Evolutionary conservation across 352 stramenopile genomes (phyloP), one percentile per base, ranked within the genome.

Genomic region (Phytophthora fragariaefolia): DNA sequence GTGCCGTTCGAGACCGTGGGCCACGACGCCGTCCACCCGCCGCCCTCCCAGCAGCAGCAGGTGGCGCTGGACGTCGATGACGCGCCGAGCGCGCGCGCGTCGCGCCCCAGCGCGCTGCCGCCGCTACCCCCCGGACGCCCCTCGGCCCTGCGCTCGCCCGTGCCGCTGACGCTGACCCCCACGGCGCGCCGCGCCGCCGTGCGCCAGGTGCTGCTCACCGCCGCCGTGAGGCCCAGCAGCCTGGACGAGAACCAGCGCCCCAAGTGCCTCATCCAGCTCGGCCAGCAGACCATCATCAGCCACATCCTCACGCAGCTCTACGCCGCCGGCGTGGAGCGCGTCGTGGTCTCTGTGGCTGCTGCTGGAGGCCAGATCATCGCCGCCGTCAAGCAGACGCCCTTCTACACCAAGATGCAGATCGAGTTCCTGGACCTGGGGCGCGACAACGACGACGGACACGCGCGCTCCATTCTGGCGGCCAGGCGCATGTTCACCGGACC

Each of bases 281-380:
- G 82, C 6, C 75, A 80, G 17, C 83, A 92, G 59, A 86, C 83
- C 15, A 86, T 95, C 52, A 90, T 95, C 46, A 79, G 76, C 23
- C 85, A 95, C 56, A 91, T 91, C 60, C 64, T 93, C 20, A 90
- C 85, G 28, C 87, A 95, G 55, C 73, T 93, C 0, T 91, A 90
- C 49, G 82, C 86, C 27, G 83, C 87, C 0, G 82, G 84, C 36
- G 77, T 93, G 8, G 84, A 90, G 58, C 82, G 85, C 26, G 82
- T 93, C n/a, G 87, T 93, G 47, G 85, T 95, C 68, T 87, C 83
- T 6, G 79, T 95, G 6, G 80, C 84, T 36, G 80, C 83, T n/a
- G 77, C 67, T 7, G 83, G 82, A 27, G 53, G 51, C 20, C 73
- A 84, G 62, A 92, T 92, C 66, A 85, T 83, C 20, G 71, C 74